These are phyloP conservation scores for Corylus heterophylla DNA, from an alignment of 306 rosid genomes.

Conservation along the genomic window DNA sequence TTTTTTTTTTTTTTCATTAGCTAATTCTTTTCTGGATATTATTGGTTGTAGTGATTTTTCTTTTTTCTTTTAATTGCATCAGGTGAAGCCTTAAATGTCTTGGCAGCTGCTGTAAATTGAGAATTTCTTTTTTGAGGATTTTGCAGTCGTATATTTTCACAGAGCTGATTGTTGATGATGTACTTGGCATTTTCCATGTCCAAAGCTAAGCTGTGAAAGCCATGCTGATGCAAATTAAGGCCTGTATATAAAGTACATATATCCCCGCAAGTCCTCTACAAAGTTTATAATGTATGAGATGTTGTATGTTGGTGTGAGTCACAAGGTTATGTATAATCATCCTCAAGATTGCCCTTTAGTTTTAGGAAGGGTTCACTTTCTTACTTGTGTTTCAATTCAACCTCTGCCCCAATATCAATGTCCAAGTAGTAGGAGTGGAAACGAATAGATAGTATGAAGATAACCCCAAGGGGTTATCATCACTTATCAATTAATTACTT, in stretches of 20 bases:
- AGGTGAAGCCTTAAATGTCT: conserved; percentile 36
- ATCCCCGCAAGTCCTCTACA: conserved; percentile 32
- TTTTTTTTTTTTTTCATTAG: conserved; percentile 4
- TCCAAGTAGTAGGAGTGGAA: conserved; percentile 19
- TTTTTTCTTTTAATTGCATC: conserved; percentile 28
- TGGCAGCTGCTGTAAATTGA: conserved; percentile 23
- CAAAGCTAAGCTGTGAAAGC: conserved; percentile 28
- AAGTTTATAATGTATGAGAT: conserved; percentile 27
- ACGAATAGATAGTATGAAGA: conserved; percentile 9
- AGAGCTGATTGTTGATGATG: conserved; percentile 33
- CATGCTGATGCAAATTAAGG: conserved; percentile 25
- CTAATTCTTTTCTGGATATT: no score
- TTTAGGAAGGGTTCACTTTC: conserved; percentile 13
- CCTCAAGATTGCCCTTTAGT: conserved; percentile 27
- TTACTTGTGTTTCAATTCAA: conserved; percentile 2
- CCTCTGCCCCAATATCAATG: conserved; percentile 15
- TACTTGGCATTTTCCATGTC: conserved; percentile 26
- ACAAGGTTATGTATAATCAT: conserved; percentile 30
- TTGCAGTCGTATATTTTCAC: conserved; percentile 10
- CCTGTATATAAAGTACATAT: conserved; percentile 25
- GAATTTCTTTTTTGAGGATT: conserved; percentile 20
- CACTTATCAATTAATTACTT: conserved; percentile 15
- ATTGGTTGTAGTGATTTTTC: not conserved
- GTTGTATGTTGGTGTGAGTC: conserved; percentile 30
- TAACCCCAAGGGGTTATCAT: conserved; percentile 19